phyloP scores from a whole-genome alignment of 129 eudicot species.

The Flaveria trinervia region DNA sequence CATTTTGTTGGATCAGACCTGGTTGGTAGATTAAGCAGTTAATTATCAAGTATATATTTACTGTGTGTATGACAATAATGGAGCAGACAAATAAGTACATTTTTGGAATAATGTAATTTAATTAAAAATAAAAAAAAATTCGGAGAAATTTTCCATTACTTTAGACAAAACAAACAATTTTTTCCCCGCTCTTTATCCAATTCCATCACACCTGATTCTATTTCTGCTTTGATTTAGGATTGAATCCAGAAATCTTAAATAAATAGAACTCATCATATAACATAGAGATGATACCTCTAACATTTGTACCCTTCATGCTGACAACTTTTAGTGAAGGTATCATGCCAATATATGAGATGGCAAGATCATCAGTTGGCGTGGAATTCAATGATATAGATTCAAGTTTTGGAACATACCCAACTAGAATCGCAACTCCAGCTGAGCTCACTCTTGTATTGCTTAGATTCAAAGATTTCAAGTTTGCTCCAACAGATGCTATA shows the following conservation, averaged over 20 bases:
- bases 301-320: constrained; percentile 56
- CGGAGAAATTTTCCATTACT: background rate
- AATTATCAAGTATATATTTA: background rate
- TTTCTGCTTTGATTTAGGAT: background rate
- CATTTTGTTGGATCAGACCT: constrained; percentile 53
- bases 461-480: constrained; percentile 60
- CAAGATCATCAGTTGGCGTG: constrained; percentile 67
- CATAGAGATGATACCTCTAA: constrained; percentile 58
- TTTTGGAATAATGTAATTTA: too few relatives aligned
- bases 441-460: constrained; percentile 72
- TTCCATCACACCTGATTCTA: background rate
- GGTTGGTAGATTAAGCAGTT: constrained; percentile 28
- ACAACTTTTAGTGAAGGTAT: constrained; percentile 71
- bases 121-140: too few relatives aligned
- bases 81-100: too few relatives aligned
- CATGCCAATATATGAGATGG: constrained; percentile 63
- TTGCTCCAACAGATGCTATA: constrained; percentile 59
- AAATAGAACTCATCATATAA: background rate
- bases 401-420: constrained; percentile 75
- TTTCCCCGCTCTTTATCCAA: background rate
- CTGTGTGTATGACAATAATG: background rate
- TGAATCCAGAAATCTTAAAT: constrained; percentile 7
- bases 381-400: constrained; percentile 58
- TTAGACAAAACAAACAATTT: background rate
- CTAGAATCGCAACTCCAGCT: constrained; percentile 61